Percentiles rank a stretch among this genome's conserved stretches.
Conservation (phyloP, 768 basidiomycete species). For the Boletus patriciae region DNA sequence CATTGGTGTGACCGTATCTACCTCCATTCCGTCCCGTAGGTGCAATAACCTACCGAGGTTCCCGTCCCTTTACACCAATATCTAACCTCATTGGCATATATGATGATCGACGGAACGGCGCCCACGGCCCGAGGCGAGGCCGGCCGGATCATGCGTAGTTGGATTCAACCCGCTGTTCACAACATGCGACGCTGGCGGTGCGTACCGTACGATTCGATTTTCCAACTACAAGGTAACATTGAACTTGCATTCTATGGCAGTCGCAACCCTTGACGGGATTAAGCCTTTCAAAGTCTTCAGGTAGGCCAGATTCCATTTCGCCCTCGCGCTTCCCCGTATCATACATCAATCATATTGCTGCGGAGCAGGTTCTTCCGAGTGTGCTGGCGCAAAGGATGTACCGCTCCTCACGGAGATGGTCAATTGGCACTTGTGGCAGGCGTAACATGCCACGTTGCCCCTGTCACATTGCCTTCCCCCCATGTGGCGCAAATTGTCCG, state of each 20-base stretch:
- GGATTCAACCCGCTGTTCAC: constrained; percentile 3
- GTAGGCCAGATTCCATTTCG: constrained; percentile 9
- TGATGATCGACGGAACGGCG: neutral
- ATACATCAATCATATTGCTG: constrained; percentile 4
- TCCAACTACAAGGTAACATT: constrained; percentile 8
- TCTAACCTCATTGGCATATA: neutral
- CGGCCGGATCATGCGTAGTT: constrained; percentile 25
- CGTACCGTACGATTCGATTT: neutral
- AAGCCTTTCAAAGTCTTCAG: neutral
- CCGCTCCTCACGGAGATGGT: constrained; percentile 9
- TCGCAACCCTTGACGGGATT: neutral
- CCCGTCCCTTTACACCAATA: neutral
- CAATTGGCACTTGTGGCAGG: neutral
- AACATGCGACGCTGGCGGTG: neutral
- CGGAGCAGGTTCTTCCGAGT: constrained; percentile 5
- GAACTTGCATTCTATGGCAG: constrained; percentile 13
- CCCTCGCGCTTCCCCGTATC: neutral
- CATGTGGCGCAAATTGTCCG: constrained; percentile 10
- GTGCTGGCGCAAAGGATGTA: constrained; percentile 1
- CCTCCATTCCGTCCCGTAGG: constrained; percentile 18
- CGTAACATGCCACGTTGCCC: constrained; percentile 11
- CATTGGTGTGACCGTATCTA: neutral
- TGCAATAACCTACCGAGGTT: constrained; percentile 1
- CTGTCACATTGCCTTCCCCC: constrained; percentile 7
- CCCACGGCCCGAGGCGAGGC: neutral